Percentiles rank a stretch among this genome's conserved stretches.
phyloP scores from a whole-genome alignment of 2,329 filamentous ascomycete species.

The Aureobasidium namibiae region DNA sequence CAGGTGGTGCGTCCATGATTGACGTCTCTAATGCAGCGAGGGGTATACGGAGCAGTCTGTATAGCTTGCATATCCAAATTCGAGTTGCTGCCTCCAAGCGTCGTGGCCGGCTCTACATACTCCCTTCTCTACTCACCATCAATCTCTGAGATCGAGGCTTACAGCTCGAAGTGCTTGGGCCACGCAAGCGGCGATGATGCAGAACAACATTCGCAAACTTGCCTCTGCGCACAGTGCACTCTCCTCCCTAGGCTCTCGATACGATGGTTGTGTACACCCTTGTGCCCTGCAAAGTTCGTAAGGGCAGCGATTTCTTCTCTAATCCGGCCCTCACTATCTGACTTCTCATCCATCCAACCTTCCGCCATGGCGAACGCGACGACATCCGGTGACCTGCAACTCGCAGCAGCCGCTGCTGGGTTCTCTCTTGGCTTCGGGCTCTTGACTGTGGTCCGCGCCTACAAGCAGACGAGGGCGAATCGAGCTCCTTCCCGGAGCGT shows the following conservation, averaged over 20 bases:
- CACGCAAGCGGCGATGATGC: conserved; percentile 1
- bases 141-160: background rate
- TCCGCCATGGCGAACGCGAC: background rate
- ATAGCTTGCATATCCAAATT: background rate
- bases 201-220: background rate
- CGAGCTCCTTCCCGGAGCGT: background rate
- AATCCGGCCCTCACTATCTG: background rate
- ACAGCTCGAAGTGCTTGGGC: background rate
- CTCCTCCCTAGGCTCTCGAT: background rate
- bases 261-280: background rate
- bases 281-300: background rate
- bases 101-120: background rate
- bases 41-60: background rate
- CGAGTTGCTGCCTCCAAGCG: background rate
- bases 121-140: background rate
- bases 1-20: background rate
- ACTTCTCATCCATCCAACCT: background rate
- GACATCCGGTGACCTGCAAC: conserved; percentile 13
- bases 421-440: conserved; percentile 37
- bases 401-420: conserved; percentile 19
- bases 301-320: background rate
- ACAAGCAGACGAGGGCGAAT: conserved; percentile 25
- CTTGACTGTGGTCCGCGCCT: conserved; percentile 31
- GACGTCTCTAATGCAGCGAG: background rate
- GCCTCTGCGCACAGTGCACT: conserved; percentile 7